phyloP scores from a whole-genome alignment of 2,329 filamentous ascomycete genomes.

The Colletotrichum simmondsii region DNA sequence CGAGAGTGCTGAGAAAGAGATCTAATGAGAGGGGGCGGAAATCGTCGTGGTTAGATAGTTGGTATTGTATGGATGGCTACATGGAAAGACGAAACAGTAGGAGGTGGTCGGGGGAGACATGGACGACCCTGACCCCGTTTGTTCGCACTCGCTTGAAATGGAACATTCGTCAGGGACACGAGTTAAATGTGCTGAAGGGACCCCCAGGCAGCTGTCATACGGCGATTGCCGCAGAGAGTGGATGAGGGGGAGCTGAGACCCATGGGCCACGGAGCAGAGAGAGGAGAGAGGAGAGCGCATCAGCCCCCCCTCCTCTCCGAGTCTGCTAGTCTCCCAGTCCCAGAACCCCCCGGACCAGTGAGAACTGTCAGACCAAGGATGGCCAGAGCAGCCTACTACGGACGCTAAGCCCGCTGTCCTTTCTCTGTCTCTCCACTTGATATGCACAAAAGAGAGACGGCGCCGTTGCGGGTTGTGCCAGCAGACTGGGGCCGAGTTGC shows the following conservation, averaged over 20 bases:
- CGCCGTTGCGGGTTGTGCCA: slow-evolving; percentile 9
- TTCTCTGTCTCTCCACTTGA: neutral
- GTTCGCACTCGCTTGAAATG: slow-evolving; percentile 17
- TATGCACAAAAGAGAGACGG: neutral
- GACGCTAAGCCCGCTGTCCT: slow-evolving; percentile 2
- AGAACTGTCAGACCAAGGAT: slow-evolving; percentile 1
- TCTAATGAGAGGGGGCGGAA: slow-evolving; percentile 21
- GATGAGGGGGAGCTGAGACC: slow-evolving; percentile 32
- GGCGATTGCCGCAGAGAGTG: slow-evolving; percentile 32
- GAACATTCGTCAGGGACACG: slow-evolving; percentile 10
- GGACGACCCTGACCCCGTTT: slow-evolving; percentile 11
- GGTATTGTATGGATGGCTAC: slow-evolving; percentile 15
- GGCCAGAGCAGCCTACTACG: neutral
- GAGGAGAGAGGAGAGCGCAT: neutral
- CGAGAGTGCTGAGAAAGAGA: slow-evolving; percentile 36
- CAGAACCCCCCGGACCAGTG: slow-evolving; percentile 1
- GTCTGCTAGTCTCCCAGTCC: slow-evolving; percentile 6
- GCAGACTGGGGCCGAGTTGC: neutral
- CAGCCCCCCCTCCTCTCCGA: neutral
- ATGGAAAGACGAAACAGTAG: slow-evolving; percentile 23
- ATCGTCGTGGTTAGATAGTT: slow-evolving; percentile 26
- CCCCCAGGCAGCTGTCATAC: slow-evolving; percentile 29
- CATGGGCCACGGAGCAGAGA: neutral
- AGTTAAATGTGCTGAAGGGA: slow-evolving; percentile 15
- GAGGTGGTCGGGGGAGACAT: slow-evolving; percentile 33